Conservation (phyloP, 345 rosid species). For the Linum lewisii region DNA sequence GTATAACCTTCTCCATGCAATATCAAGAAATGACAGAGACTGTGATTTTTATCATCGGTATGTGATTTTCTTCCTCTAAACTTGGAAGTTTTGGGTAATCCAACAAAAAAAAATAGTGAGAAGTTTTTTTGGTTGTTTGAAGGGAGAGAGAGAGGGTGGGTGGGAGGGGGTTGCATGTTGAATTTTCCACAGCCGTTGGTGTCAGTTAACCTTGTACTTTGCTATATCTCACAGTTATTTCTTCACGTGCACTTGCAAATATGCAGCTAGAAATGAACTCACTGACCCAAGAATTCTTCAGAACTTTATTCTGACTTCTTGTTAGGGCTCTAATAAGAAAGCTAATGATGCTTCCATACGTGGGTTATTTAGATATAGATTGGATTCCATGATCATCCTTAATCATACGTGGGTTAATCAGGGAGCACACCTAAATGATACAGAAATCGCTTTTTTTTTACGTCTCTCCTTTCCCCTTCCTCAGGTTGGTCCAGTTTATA, state of each 20-base stretch:
- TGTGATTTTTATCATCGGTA: constrained; percentile 99
- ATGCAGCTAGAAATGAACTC: not conserved
- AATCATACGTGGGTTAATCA: not conserved
- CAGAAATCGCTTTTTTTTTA: not conserved
- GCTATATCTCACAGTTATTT: not conserved
- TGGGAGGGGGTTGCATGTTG: not conserved
- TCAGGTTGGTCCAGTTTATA: constrained; percentile 88
- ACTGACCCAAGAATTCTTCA: not conserved
- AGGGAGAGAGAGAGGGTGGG: too few species aligned
- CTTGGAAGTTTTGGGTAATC: not conserved
- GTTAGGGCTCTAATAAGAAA: not conserved
- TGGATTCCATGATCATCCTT: not conserved
- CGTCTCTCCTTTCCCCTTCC: constrained; percentile 2
- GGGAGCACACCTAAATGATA: not conserved
- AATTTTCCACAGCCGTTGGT: not conserved
- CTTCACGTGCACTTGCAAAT: not conserved
- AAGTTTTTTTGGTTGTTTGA: too few species aligned
- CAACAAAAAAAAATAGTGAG: too few species aligned
- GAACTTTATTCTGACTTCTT: not conserved
- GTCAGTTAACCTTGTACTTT: not conserved
- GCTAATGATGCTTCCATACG: not conserved
- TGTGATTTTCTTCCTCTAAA: constrained; percentile 7
- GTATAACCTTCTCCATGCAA: constrained; percentile 85
- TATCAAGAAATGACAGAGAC: constrained; percentile 88
- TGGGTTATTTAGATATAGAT: too few species aligned